Base-by-base conservation (phyloP, 2,329 filamentous ascomycete species). In the Hypoxylon sp. region DNA sequence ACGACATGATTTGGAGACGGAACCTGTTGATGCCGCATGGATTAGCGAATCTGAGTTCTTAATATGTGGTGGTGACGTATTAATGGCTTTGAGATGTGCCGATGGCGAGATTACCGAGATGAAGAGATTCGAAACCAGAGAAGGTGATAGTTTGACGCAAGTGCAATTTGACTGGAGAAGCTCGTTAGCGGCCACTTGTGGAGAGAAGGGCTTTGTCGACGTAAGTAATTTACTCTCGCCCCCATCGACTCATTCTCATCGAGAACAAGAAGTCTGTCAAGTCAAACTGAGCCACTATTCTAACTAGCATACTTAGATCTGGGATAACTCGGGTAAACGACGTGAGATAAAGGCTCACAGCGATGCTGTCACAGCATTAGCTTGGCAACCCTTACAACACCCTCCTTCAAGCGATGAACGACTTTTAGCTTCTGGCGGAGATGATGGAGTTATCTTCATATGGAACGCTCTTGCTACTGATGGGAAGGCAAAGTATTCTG, bases 391-490 rank as follows among this genome's bases (percentile, higher is more conserved):
- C 10, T 69, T 86, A 17, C 81, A 83, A 61, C 73, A 77, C 13
- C 75, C 76, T 1, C 60, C 73, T 3, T 23, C 61, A 17, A 79
- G 83, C 5, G 84, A 84, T 53, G 87, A 89, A 68, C 82, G 89
- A 23, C 79, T 90, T 2, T 82, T 90, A 61, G 88, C 89, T 6
- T 87, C 88, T 1, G 87, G 87, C 23, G 86, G 86, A 2, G 87
- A 90, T 67, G 88, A 91, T 71, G 87, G 87, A 23, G 86, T 86
- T 10, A 89, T 91, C 52, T 80, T 85, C 49, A 85, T 90, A 25
- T 90, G 88, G 86, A 89, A 90, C 71, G 87, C 85, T 2, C 82
- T 85, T 51, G 82, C 81, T 38, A 77, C 83, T 0, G 86, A 89
- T 58, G 83, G 81, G 69, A 88, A 87, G 71, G 80, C 87, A 0